Conservation (phyloP, 2,329 filamentous ascomycete species). For the Didymosphaeria variabile region DNA sequence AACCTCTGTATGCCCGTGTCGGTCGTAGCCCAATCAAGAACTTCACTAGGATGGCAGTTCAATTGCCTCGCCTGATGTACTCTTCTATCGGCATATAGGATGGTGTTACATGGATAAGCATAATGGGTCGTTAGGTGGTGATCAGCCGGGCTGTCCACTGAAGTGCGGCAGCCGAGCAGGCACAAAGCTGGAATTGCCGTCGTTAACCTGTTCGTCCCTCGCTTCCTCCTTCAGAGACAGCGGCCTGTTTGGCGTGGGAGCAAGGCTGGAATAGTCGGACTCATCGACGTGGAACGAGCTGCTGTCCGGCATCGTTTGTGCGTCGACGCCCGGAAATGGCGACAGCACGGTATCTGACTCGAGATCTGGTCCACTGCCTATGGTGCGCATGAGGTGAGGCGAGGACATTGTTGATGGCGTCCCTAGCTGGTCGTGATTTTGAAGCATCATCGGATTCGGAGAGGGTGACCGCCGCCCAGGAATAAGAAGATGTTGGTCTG, state of each 20-base stretch:
- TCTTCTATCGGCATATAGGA: not conserved
- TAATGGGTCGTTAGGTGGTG: not conserved
- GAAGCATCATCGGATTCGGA: constrained; percentile 24
- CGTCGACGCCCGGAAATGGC: constrained; percentile 38
- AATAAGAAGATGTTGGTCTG: constrained; percentile 31
- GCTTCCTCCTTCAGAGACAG: constrained; percentile 32
- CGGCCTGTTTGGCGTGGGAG: constrained; percentile 37
- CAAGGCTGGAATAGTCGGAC: constrained; percentile 36
- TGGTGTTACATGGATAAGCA: not conserved
- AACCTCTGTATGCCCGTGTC: not conserved
- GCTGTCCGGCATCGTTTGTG: constrained; percentile 43
- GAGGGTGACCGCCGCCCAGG: constrained; percentile 19
- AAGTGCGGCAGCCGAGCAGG: constrained; percentile 49
- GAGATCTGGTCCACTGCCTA: constrained; percentile 22
- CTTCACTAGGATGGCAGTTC: not conserved
- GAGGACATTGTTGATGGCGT: constrained; percentile 25
- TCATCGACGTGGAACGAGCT: constrained; percentile 41
- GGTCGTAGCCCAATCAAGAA: not conserved
- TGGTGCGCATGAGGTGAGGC: constrained; percentile 27
- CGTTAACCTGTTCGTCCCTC: constrained; percentile 16
- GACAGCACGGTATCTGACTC: constrained; percentile 22
- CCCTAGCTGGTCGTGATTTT: constrained; percentile 20
- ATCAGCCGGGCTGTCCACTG: constrained; percentile 29
- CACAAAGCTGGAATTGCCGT: constrained; percentile 35
- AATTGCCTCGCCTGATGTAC: not conserved